Conservation (phyloP, 441 rosid species). For the Macaranga tanarius region DNA sequence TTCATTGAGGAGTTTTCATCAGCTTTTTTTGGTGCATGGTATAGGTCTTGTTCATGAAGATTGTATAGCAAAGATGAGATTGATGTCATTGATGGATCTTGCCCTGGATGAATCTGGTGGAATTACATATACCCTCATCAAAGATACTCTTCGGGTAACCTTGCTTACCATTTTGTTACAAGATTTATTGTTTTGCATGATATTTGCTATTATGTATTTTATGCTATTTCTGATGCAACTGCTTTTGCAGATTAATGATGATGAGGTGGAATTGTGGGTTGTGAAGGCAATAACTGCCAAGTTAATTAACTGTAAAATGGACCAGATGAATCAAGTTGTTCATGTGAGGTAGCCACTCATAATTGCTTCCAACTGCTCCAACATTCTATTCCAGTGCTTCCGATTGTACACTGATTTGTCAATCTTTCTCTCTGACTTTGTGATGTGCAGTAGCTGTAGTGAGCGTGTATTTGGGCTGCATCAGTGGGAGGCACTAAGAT, state of each 20-base stretch:
- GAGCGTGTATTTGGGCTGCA: constrained; percentile 75
- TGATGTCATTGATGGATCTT: constrained; percentile 88
- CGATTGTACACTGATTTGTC: not conserved
- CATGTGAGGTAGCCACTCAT: constrained; percentile 55
- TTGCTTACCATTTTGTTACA: constrained; percentile 12
- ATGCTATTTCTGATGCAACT: constrained; percentile 23
- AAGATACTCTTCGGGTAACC: constrained; percentile 71
- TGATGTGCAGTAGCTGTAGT: constrained; percentile 56
- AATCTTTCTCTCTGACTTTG: constrained; percentile 13
- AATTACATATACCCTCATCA: constrained; percentile 69
- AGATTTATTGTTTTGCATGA: not conserved
- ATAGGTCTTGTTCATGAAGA: constrained; percentile 93
- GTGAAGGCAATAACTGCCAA: constrained; percentile 87
- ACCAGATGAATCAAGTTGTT: constrained; percentile 89
- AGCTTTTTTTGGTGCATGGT: constrained; percentile 16
- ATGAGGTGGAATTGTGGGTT: constrained; percentile 91
- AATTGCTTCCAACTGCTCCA: not conserved
- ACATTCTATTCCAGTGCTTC: not conserved
- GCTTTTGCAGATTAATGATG: constrained; percentile 57
- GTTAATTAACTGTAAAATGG: constrained; percentile 84
- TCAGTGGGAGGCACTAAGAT: constrained; percentile 79
- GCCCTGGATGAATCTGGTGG: constrained; percentile 71
- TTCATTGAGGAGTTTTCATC: not conserved
- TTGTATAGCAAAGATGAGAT: constrained; percentile 85
- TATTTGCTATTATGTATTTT: constrained; percentile 1